These are phyloP conservation scores for Bacidia rubella DNA, from an alignment of 495 filamentous ascomycete species.

Conservation along the genomic window DNA sequence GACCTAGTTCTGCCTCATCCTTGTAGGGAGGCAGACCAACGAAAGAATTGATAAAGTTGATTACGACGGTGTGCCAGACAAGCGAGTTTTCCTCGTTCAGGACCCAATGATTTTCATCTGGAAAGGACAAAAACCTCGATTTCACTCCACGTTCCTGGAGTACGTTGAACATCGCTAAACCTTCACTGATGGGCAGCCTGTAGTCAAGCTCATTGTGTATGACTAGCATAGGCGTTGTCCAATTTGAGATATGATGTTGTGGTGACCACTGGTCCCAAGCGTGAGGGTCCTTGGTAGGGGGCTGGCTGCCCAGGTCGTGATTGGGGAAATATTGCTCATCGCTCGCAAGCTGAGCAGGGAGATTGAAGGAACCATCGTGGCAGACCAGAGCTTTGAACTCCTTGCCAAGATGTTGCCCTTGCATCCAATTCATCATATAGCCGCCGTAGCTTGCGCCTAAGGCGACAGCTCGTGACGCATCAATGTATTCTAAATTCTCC, in stretches of 20 bases:
- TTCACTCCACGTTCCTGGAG: slow-evolving; percentile 52
- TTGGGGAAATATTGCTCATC: slow-evolving; percentile 86
- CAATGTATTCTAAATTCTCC: slow-evolving; percentile 57
- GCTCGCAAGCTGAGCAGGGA: slow-evolving; percentile 54
- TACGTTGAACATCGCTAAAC: slow-evolving; percentile 77
- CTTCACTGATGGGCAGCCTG: slow-evolving; percentile 69
- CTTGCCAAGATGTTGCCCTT: slow-evolving; percentile 34
- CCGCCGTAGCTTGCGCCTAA: slow-evolving; percentile 80
- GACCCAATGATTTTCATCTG: slow-evolving; percentile 81
- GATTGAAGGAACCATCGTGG: slow-evolving; percentile 83
- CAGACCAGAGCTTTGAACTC: slow-evolving; percentile 54
- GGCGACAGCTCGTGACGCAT: slow-evolving; percentile 64
- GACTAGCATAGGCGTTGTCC: slow-evolving; percentile 77
- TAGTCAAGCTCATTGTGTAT: slow-evolving; percentile 93
- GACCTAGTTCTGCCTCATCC: slow-evolving; percentile 5
- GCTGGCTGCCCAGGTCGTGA: slow-evolving; percentile 61
- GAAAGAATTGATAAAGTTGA: slow-evolving; percentile 82
- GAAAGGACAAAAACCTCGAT: slow-evolving; percentile 57
- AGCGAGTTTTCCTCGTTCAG: slow-evolving; percentile 82
- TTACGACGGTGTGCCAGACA: slow-evolving; percentile 78
- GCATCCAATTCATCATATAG: slow-evolving; percentile 64
- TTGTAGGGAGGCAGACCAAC: slow-evolving; percentile 37
- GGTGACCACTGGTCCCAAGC: slow-evolving; percentile 79
- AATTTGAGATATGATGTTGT: slow-evolving; percentile 48
- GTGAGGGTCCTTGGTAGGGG: slow-evolving; percentile 50